Conservation (phyloP, 768 basidiomycete species). For the Lactarius deliciosus region DNA sequence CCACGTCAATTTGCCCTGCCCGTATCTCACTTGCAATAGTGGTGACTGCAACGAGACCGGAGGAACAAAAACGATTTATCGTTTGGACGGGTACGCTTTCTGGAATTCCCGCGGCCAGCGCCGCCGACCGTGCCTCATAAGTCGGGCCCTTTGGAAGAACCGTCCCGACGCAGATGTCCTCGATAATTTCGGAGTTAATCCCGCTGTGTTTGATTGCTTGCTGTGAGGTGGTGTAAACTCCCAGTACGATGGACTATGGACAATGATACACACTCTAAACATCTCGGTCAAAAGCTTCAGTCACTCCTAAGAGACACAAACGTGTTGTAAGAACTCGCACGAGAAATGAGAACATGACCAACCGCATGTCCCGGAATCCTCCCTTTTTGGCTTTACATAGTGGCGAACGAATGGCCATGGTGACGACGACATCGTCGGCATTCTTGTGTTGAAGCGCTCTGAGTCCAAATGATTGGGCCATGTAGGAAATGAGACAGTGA, state of each 20-base stretch:
- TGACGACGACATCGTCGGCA: constrained; percentile 80
- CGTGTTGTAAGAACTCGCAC: background rate
- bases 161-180: constrained; percentile 80
- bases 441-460: constrained; percentile 54
- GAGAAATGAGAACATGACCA: constrained; percentile 32
- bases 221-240: constrained; percentile 37
- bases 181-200: constrained; percentile 63
- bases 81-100: constrained; percentile 72
- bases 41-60: constrained; percentile 82
- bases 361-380: constrained; percentile 69
- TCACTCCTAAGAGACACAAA: constrained; percentile 52
- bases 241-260: constrained; percentile 24
- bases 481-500: constrained; percentile 38
- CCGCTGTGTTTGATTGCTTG: constrained; percentile 57
- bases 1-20: constrained; percentile 76
- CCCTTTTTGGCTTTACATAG: constrained; percentile 77
- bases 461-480: constrained; percentile 41
- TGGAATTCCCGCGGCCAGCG: constrained; percentile 79
- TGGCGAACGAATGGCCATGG: constrained; percentile 75
- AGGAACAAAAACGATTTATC: constrained; percentile 81
- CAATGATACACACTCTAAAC: constrained; percentile 54
- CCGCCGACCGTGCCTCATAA: constrained; percentile 72
- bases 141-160: constrained; percentile 63
- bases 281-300: constrained; percentile 81
- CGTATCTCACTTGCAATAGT: constrained; percentile 74